Percentiles rank a stretch among this genome's conserved stretches.
Conservation (phyloP, 2,329 filamentous ascomycete genomes). For the Emmonsia crescens region DNA sequence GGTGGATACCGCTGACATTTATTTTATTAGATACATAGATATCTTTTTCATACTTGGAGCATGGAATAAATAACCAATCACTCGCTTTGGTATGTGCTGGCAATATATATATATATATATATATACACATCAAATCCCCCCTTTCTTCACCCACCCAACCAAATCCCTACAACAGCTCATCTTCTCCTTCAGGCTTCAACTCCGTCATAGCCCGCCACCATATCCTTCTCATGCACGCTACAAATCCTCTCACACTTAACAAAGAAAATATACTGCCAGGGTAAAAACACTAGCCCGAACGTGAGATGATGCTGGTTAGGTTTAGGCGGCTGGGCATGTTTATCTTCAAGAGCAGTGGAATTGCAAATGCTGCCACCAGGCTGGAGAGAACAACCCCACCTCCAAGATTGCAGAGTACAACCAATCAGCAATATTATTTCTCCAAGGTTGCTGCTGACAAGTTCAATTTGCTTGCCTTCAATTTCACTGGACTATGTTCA, state of each 20-base stretch:
- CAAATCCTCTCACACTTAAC: conserved; percentile 66
- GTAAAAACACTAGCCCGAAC: conserved; percentile 71
- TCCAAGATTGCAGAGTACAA: too few relatives aligned
- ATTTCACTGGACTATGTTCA: neutral
- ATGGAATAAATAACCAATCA: neutral
- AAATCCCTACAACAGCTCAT: conserved; percentile 31
- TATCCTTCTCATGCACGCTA: conserved; percentile 19
- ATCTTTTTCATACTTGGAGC: neutral
- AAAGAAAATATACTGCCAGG: conserved; percentile 93
- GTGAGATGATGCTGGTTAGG: conserved; percentile 79
- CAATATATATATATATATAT: neutral
- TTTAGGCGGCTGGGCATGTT: conserved; percentile 50
- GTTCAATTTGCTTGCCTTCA: too few relatives aligned
- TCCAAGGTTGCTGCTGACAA: too few relatives aligned
- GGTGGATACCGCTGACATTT: too few relatives aligned
- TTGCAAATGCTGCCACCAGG: too few relatives aligned
- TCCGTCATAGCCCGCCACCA: conserved; percentile 29
- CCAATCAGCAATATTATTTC: too few relatives aligned
- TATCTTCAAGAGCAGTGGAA: neutral
- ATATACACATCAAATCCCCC: neutral
- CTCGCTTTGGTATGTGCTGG: neutral
- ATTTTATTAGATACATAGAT: neutral
- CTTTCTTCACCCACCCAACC: conserved; percentile 9
- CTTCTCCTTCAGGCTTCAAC: conserved; percentile 21
- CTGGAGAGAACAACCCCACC: too few relatives aligned